These are phyloP conservation scores for Hericium erinaceus DNA, from an alignment of 768 basidiomycete species.

Conservation along the genomic window DNA sequence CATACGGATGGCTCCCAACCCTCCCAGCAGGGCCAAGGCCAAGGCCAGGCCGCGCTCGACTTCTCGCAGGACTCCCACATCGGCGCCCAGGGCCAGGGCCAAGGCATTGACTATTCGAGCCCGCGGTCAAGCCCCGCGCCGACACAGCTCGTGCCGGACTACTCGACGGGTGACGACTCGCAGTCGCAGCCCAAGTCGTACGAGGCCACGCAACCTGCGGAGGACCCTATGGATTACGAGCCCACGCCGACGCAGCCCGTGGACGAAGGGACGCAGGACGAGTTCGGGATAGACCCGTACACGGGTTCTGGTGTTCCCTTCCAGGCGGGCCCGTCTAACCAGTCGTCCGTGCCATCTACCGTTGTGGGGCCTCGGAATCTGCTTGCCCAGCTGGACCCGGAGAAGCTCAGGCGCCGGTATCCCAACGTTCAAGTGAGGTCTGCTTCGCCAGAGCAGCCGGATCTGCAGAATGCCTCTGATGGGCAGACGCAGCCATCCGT, in stretches of 20 bases:
- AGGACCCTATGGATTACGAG: too few relatives aligned
- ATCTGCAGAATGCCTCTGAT: background rate
- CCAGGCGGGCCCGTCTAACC: background rate
- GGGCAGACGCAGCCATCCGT: background rate
- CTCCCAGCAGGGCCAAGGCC: constrained; percentile 4
- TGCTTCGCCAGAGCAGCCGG: background rate
- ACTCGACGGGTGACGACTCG: constrained; percentile 2
- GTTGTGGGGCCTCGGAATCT: background rate
- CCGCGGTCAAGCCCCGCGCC: background rate
- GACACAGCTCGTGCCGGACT: constrained; percentile 2
- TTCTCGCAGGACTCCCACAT: background rate
- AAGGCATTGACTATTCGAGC: background rate
- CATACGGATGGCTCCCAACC: constrained; percentile 30
- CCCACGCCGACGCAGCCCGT: too few relatives aligned
- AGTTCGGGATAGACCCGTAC: too few relatives aligned
- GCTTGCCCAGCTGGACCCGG: background rate
- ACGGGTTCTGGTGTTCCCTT: too few relatives aligned
- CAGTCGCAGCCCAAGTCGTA: constrained; percentile 4
- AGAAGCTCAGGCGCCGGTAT: background rate
- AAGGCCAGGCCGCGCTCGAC: background rate
- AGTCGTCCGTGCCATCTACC: background rate
- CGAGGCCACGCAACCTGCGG: constrained; percentile 10
- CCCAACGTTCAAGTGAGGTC: background rate
- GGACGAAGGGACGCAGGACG: too few relatives aligned
- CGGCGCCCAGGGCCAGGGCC: background rate